phyloP scores from a whole-genome alignment of 805 yeast genomes.

The Wickerhamomyces ciferrii region DNA sequence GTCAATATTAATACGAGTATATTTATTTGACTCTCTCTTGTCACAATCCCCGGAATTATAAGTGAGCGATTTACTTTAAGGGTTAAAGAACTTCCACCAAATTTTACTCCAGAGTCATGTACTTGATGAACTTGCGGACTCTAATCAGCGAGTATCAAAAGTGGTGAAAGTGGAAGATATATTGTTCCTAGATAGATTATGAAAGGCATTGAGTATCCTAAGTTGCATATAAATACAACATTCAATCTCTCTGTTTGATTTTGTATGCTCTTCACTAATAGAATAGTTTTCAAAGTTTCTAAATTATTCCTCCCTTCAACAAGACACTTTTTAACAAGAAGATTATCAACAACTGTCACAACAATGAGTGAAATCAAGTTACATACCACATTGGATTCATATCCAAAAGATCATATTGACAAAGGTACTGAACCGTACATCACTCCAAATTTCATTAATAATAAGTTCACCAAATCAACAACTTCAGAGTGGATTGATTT shows the following conservation, averaged over 20 bases:
- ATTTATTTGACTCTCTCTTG: too few species aligned
- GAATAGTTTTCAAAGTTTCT: not conserved
- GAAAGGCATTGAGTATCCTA: not conserved
- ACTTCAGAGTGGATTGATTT: conserved; percentile 57
- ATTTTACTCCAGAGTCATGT: not conserved
- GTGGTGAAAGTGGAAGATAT: not conserved
- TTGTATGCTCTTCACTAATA: not conserved
- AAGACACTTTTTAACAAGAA: not conserved
- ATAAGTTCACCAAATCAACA: conserved; percentile 38
- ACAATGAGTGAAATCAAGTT: conserved; percentile 15
- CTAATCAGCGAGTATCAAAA: not conserved
- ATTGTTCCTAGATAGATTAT: too few species aligned
- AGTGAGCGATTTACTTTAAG: not conserved
- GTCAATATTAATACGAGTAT: too few species aligned
- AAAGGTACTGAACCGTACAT: conserved; percentile 35
- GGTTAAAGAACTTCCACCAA: not conserved
- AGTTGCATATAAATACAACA: too few species aligned
- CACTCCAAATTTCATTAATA: conserved; percentile 45
- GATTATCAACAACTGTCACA: not conserved
- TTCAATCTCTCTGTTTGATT: too few species aligned
- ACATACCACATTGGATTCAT: conserved; percentile 28
- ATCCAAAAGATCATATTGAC: conserved; percentile 36
- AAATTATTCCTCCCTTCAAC: not conserved
- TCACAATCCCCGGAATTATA: not conserved
- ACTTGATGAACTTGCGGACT: too few species aligned